These are phyloP conservation scores for Discostella pseudostelligera DNA, from an alignment of 108 stramenopile species.

Conservation along the genomic window DNA sequence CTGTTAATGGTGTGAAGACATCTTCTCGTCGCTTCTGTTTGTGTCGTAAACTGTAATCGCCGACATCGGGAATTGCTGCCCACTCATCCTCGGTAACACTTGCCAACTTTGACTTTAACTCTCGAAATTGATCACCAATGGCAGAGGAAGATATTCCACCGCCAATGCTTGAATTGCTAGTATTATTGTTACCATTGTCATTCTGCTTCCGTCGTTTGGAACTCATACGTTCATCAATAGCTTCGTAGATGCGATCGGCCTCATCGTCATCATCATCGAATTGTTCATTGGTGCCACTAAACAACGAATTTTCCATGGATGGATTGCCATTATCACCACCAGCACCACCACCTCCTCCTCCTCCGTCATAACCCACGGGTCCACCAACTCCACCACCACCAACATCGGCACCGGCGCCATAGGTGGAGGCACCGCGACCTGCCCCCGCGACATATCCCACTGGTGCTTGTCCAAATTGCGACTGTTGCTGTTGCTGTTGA, in stretches of 20 bases:
- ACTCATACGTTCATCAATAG: slow-evolving; percentile 95
- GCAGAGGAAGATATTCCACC: slow-evolving; percentile 38
- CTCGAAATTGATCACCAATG: slow-evolving; percentile 95
- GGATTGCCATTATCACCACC: slow-evolving; percentile 24
- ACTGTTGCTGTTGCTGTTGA: slow-evolving; percentile 28
- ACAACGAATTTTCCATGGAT: slow-evolving; percentile 36
- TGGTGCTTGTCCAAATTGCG: slow-evolving; percentile 73
- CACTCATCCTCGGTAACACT: slow-evolving; percentile 91
- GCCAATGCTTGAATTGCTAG: slow-evolving; percentile 14
- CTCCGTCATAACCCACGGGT: slow-evolving; percentile 29
- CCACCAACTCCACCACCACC: slow-evolving; percentile 21
- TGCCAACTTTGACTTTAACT: slow-evolving; percentile 89
- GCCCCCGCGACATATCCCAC: slow-evolving; percentile 83
- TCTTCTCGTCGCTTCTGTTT: slow-evolving; percentile 89
- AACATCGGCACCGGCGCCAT: slow-evolving; percentile 36
- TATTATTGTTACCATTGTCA: slow-evolving; percentile 21
- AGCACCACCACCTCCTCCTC: slow-evolving; percentile 30
- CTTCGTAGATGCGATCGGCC: slow-evolving; percentile 94
- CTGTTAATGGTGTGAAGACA: slow-evolving; percentile 89
- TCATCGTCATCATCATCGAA: slow-evolving; percentile 95
- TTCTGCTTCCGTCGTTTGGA: slow-evolving; percentile 58
- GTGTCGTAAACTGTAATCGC: slow-evolving; percentile 86
- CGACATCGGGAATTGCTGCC: slow-evolving; percentile 95
- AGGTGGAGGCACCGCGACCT: slow-evolving; percentile 64
- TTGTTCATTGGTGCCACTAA: slow-evolving; percentile 49